Conservation (phyloP, 2,329 filamentous ascomycete species). For the Neonectria faginata region DNA sequence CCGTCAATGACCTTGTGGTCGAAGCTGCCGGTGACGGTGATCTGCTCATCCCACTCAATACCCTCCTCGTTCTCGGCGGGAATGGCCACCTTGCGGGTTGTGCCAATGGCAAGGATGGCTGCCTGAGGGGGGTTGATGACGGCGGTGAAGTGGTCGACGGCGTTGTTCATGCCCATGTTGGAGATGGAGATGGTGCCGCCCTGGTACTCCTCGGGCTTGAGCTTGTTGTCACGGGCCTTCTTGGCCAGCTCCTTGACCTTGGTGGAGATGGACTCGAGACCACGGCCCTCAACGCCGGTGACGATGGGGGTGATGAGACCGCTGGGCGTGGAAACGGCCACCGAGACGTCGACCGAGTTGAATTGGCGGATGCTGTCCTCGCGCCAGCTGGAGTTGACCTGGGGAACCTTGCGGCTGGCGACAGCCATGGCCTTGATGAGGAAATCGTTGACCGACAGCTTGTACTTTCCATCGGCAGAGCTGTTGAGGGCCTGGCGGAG, state of each 20-base stretch:
- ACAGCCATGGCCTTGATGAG: slow-evolving; percentile 94
- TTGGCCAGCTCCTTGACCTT: slow-evolving; percentile 97
- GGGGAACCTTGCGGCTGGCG: slow-evolving; percentile 92
- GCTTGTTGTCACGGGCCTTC: slow-evolving; percentile 95
- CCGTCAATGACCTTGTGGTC: slow-evolving; percentile 99
- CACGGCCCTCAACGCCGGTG: slow-evolving; percentile 85
- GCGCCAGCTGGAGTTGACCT: slow-evolving; percentile 96
- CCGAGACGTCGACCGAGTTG: slow-evolving; percentile 92
- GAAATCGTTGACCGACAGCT: slow-evolving; percentile 99
- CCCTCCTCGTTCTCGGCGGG: slow-evolving; percentile 88
- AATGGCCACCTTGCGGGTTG: slow-evolving; percentile 94
- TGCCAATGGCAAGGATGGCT: slow-evolving; percentile 93
- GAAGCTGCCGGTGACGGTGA: slow-evolving; percentile 93
- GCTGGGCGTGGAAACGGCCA: slow-evolving; percentile 91
- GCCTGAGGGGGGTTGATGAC: slow-evolving; percentile 99
- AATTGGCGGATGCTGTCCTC: slow-evolving; percentile 92
- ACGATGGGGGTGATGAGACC: slow-evolving; percentile 99
- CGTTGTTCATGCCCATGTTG: slow-evolving; percentile 99
- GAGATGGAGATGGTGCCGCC: slow-evolving; percentile 99
- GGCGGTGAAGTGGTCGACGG: slow-evolving; percentile 96
- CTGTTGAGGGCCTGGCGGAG: slow-evolving; percentile 94
- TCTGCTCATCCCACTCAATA: slow-evolving; percentile 97
- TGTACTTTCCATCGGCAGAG: slow-evolving; percentile 91
- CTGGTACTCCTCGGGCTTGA: slow-evolving; percentile 99
- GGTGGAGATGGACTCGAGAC: slow-evolving; percentile 87